Evolutionary conservation across 169 alveolate genomes (phyloP).

Genomic region (Babesia divergens): DNA sequence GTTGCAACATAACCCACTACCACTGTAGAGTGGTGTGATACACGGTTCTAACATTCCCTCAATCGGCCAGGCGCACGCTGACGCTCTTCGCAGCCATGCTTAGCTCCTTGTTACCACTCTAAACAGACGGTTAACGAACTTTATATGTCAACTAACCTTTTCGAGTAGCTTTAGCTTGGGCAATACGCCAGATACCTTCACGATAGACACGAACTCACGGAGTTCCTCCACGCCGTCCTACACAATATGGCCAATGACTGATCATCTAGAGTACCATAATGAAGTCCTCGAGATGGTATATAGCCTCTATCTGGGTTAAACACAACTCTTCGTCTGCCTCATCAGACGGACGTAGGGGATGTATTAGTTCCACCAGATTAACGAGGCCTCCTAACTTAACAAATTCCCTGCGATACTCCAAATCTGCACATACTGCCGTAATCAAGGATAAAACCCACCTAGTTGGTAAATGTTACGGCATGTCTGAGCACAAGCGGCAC

Average conservation of each 20-base stretch:
- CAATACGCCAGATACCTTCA: conserved; percentile 77
- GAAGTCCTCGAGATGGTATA: conserved; percentile 85
- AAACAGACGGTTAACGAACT: neutral
- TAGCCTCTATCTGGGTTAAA: conserved; percentile 86
- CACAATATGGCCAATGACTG: neutral
- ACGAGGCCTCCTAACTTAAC: conserved; percentile 82
- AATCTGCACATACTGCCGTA: conserved; percentile 36
- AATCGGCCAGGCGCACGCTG: conserved; percentile 52
- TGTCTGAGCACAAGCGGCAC: conserved; percentile 90
- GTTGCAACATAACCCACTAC: conserved; percentile 69
- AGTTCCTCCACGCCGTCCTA: conserved; percentile 78
- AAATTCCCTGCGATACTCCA: conserved; percentile 82
- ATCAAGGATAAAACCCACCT: conserved; percentile 49
- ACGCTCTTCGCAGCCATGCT: conserved; percentile 59
- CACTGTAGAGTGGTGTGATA: conserved; percentile 14
- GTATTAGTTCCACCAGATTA: conserved; percentile 63
- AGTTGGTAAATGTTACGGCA: conserved; percentile 85
- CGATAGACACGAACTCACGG: conserved; percentile 75
- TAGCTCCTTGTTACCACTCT: conserved; percentile 51
- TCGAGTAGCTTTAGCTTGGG: conserved; percentile 70
- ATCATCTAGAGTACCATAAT: conserved; percentile 64
- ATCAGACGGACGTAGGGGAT: conserved; percentile 50
- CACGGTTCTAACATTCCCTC: neutral
- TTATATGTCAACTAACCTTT: conserved; percentile 43
- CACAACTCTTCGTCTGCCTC: conserved; percentile 74